These are phyloP conservation scores for Coemansia furcata DNA, from an alignment of 192 early-diverging fungal species.

Conservation along the genomic window DNA sequence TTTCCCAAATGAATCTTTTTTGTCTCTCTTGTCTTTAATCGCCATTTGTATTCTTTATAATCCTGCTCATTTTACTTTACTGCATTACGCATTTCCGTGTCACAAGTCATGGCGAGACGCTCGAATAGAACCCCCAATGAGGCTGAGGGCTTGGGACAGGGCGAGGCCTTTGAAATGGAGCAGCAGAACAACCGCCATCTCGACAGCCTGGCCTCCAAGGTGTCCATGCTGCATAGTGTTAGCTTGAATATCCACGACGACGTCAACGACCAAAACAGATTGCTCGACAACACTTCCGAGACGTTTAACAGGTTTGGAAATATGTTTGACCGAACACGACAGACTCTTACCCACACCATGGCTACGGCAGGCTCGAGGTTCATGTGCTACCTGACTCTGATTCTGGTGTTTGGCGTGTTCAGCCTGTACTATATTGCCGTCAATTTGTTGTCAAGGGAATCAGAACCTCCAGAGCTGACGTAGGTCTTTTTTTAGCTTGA, in stretches of 20 bases:
- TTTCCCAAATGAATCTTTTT: neutral
- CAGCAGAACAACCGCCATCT: slow-evolving; percentile 46
- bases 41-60: neutral
- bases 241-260: slow-evolving; percentile 47
- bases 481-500: neutral
- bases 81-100: neutral
- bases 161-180: slow-evolving; percentile 48
- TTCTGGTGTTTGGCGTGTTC: slow-evolving; percentile 33
- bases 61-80: neutral
- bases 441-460: slow-evolving; percentile 15
- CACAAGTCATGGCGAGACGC: slow-evolving; percentile 32
- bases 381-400: slow-evolving; percentile 39
- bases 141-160: slow-evolving; percentile 14
- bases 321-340: slow-evolving; percentile 46
- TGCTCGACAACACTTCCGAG: slow-evolving; percentile 35
- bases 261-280: slow-evolving; percentile 39
- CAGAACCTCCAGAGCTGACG: slow-evolving; percentile 19
- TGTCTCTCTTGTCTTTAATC: neutral
- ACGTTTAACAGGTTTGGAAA: slow-evolving; percentile 48
- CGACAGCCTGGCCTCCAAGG: slow-evolving; percentile 44
- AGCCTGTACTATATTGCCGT: slow-evolving; percentile 42
- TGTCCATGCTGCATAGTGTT: slow-evolving; percentile 42
- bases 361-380: slow-evolving; percentile 42
- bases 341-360: slow-evolving; percentile 39
- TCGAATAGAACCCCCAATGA: slow-evolving; percentile 35